Conservation (phyloP, 75 land plant genomes). For the Isoetes taiwanensis region DNA sequence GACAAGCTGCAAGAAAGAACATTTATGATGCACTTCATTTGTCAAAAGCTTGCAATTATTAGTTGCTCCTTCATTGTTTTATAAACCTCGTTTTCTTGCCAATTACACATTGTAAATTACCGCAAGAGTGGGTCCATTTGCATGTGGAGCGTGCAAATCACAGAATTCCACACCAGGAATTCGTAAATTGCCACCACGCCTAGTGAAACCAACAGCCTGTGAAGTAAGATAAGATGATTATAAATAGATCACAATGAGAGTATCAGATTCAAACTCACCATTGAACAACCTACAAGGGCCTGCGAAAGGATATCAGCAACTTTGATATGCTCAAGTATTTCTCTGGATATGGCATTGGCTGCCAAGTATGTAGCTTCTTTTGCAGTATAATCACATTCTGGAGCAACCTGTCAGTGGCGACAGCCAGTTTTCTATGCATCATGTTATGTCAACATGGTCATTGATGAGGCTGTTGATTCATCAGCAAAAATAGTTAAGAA, state of each 20-base stretch:
- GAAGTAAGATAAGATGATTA: not conserved
- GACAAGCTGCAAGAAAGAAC: constrained; percentile 16
- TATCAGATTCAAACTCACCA: constrained; percentile 11
- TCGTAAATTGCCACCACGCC: constrained; percentile 16
- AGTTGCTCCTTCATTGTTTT: not conserved
- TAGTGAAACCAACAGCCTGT: constrained; percentile 26
- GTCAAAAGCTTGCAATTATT: not conserved
- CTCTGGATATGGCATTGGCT: constrained; percentile 12
- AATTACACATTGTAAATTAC: not conserved
- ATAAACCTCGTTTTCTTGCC: not conserved
- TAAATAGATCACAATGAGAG: not conserved
- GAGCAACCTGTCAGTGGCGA: constrained; percentile 12
- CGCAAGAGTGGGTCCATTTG: constrained; percentile 11
- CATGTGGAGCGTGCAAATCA: constrained; percentile 11
- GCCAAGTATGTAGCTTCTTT: constrained; percentile 19
- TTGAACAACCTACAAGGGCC: constrained; percentile 17
- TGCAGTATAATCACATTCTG: constrained; percentile 13
- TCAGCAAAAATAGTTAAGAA: not conserved
- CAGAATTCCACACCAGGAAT: constrained; percentile 4
- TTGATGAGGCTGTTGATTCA: not conserved
- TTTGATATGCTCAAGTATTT: constrained; percentile 4
- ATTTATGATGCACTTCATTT: too few relatives aligned
- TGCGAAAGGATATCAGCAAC: constrained; percentile 9
- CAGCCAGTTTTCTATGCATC: not conserved
- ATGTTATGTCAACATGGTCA: not conserved